Evolutionary conservation across 176 grass and related monocot species (phyloP).

Genomic region (Ampelocalamus luodianensis): DNA sequence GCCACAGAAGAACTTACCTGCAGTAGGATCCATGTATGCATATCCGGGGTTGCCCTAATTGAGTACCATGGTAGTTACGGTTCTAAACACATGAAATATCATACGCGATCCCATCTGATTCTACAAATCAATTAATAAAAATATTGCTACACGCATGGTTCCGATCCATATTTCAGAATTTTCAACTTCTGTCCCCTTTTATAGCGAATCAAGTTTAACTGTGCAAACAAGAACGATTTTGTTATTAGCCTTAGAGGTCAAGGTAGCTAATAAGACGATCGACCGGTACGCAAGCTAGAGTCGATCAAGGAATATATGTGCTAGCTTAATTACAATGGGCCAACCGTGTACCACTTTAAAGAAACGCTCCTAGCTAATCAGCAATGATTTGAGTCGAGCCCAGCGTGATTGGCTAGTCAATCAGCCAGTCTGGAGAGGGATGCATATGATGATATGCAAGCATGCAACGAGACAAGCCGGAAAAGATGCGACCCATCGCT

Average conservation of each 20-base stretch:
- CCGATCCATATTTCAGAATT: neutral
- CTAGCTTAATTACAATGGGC: neutral
- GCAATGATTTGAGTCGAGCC: constrained; percentile 41
- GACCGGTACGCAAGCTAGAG: too few species aligned
- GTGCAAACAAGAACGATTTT: neutral
- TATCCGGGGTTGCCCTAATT: neutral
- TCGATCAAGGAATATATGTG: neutral
- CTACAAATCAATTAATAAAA: neutral
- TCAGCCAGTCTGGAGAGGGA: constrained; percentile 45
- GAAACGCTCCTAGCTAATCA: neutral
- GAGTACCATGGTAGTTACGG: too few species aligned
- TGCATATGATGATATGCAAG: neutral
- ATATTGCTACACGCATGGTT: neutral
- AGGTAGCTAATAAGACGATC: too few species aligned
- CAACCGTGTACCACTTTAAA: constrained; percentile 31
- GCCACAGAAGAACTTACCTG: neutral
- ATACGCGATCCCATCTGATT: neutral
- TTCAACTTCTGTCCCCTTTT: neutral
- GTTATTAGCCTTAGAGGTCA: too few species aligned
- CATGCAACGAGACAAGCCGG: constrained; percentile 25
- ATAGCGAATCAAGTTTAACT: neutral
- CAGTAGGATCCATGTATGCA: neutral
- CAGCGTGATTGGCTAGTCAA: constrained; percentile 12
- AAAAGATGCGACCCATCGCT: constrained; percentile 27
- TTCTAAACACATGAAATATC: neutral